Evolutionary conservation across 2,329 filamentous ascomycete genomes (phyloP).

Genomic region (Epichloe amarillans): DNA sequence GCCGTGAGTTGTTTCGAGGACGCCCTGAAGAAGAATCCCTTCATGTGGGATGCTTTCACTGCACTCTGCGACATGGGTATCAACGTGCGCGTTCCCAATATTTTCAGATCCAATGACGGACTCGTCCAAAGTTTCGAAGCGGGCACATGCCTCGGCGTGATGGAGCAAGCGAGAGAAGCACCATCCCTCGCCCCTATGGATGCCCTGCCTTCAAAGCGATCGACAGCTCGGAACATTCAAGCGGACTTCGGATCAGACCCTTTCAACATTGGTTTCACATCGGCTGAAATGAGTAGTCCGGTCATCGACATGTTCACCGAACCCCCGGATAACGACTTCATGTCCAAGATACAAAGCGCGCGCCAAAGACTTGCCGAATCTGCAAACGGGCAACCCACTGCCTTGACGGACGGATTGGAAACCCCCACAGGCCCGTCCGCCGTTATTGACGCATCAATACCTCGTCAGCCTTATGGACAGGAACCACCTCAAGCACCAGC

Average conservation of each 20-base stretch:
- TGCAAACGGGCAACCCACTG: slow-evolving; percentile 22
- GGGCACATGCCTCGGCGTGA: slow-evolving; percentile 12
- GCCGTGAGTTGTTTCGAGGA: slow-evolving; percentile 81
- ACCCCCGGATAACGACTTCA: slow-evolving; percentile 39
- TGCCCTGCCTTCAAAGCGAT: slow-evolving; percentile 30
- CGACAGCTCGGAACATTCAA: slow-evolving; percentile 23
- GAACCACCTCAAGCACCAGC: slow-evolving; percentile 40
- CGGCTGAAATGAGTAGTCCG: slow-evolving; percentile 27
- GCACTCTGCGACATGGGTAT: slow-evolving; percentile 79
- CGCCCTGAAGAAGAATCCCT: slow-evolving; percentile 76
- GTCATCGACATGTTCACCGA: slow-evolving; percentile 28
- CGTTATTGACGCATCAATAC: slow-evolving; percentile 10
- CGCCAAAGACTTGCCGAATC: slow-evolving; percentile 31
- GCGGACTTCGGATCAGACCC: slow-evolving; percentile 32
- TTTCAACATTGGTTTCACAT: slow-evolving; percentile 33
- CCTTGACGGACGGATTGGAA: slow-evolving; percentile 42
- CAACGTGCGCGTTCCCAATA: slow-evolving; percentile 66
- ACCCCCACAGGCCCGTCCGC: slow-evolving; percentile 34
- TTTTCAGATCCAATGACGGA: slow-evolving; percentile 61
- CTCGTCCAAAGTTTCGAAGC: slow-evolving; percentile 34
- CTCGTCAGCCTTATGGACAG: slow-evolving; percentile 15
- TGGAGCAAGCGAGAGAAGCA: slow-evolving; percentile 24
- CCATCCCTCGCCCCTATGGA: slow-evolving; percentile 16
- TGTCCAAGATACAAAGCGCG: slow-evolving; percentile 41
- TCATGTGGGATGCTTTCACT: slow-evolving; percentile 96